Evolutionary conservation across 2,329 filamentous ascomycete species (phyloP).

Genomic region (Ophiostoma ulmi): DNA sequence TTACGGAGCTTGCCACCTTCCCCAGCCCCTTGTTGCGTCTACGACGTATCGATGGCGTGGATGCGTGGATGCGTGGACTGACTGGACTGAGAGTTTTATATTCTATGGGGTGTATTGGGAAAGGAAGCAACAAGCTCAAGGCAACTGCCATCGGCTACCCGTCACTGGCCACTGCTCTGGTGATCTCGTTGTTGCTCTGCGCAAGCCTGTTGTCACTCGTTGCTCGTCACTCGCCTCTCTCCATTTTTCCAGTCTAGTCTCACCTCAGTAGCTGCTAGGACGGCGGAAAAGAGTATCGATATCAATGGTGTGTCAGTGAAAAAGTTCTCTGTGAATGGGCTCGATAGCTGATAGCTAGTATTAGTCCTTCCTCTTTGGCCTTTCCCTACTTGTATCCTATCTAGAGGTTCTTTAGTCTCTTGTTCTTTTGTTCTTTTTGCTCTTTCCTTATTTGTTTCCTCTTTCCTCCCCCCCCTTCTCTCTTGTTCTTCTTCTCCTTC

Average conservation of each 20-base stretch:
- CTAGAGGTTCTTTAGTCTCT: background rate
- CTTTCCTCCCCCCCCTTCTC: background rate
- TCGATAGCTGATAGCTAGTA: background rate
- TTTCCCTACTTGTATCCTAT: background rate
- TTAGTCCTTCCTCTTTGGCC: background rate
- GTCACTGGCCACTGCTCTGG: background rate
- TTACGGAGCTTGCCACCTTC: background rate
- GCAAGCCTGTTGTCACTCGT: background rate
- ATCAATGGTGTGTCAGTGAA: background rate
- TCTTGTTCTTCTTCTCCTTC: background rate
- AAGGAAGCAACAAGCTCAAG: background rate
- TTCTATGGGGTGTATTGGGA: background rate
- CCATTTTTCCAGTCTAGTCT: conserved; percentile 3
- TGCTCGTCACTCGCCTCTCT: background rate
- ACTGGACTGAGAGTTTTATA: background rate
- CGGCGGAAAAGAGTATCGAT: background rate
- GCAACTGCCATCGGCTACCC: background rate
- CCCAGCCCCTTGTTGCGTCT: conserved; percentile 10
- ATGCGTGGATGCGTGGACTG: background rate
- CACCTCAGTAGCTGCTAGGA: background rate
- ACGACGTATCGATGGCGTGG: conserved; percentile 11
- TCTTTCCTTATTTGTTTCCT: conserved; percentile 9
- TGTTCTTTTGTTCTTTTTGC: background rate
- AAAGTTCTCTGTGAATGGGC: background rate
- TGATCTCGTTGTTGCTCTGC: background rate